Base-by-base conservation (phyloP, 805 yeast genomes). In the Sugiyamaella smithiae region DNA sequence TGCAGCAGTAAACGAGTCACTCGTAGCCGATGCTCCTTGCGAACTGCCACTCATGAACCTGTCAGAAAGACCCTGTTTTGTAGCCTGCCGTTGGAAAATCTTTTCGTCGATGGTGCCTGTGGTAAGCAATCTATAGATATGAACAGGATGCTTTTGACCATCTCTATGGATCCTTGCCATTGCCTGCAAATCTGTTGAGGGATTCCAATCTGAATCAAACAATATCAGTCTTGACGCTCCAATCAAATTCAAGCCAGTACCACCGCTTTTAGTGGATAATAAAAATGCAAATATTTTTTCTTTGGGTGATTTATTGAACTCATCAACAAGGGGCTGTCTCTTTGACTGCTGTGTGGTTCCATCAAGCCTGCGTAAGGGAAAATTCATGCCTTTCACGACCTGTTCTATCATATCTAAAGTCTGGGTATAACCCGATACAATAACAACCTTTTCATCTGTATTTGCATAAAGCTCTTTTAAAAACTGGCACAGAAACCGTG, bases 131-230 rank as follows among this genome's bases (percentile, higher is more conserved):
- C 99, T 74, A 62, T 93, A 93, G 25, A 91, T 82, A 61, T 71
- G 84, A 8, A 89, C 93, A 0, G 88, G 88, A 41, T 68, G 76
- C 42, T 67, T 77, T 63, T 93, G 99, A 0, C 99, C 99, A 64
- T 91, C 97, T 58, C 99, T 73, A 62, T 91, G 96, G 5, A 93
- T 82, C 54, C 99, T 71, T 1, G 97, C 96, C 95, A 91, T 87
- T 0, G 97, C 96, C 64, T 93, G 99, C 28, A 85, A 65, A 61
- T 93, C 99, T 9, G 84, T 75, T 0, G 97, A 80, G 0, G 99
- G 99, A 55, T 93, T 93, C 99, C 99, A 93, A 61, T 93, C 98
- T 55, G 93, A 88, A 63, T 93, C 99, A 61, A 87, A 85, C 19
- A 93, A 68, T 4, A 93, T 75, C 35, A 93, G 68, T 23, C 98